A percentile compares a stretch with the other conserved stretches of the same genome.
phyloP scores from a whole-genome alignment of 2,329 filamentous ascomycete species.

The Emericellopsis cladophorae region DNA sequence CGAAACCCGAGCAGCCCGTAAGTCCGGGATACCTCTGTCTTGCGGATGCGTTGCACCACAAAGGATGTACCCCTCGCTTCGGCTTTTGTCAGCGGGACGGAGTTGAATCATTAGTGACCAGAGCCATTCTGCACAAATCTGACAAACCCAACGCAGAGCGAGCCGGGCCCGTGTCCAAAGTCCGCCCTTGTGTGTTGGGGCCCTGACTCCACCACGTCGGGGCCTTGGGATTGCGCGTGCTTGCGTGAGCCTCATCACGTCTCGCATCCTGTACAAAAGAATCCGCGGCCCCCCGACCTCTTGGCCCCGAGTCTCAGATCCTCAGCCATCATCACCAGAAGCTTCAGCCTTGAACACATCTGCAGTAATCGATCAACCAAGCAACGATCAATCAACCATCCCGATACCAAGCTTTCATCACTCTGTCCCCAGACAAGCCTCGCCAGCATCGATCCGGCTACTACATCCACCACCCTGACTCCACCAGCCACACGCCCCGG shows the following conservation, averaged over 20 bases:
- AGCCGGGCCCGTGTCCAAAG: constrained; percentile 18
- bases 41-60: not conserved
- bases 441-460: not conserved
- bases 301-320: not conserved
- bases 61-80: not conserved
- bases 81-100: constrained; percentile 11
- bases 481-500: constrained; percentile 6
- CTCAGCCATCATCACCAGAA: constrained; percentile 1
- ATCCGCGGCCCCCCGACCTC: constrained; percentile 4
- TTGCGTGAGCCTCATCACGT: not conserved
- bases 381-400: not conserved
- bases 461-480: not conserved
- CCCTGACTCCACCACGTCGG: not conserved
- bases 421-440: no score
- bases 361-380: not conserved
- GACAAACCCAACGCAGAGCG: constrained; percentile 4
- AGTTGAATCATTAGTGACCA: not conserved
- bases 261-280: constrained; percentile 7
- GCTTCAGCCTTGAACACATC: not conserved
- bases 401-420: no score
- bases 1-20: not conserved
- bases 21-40: not conserved
- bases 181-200: constrained; percentile 8
- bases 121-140: not conserved
- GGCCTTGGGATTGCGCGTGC: not conserved